Conservation (phyloP, 345 rosid species). For the Syzygium jambos region DNA sequence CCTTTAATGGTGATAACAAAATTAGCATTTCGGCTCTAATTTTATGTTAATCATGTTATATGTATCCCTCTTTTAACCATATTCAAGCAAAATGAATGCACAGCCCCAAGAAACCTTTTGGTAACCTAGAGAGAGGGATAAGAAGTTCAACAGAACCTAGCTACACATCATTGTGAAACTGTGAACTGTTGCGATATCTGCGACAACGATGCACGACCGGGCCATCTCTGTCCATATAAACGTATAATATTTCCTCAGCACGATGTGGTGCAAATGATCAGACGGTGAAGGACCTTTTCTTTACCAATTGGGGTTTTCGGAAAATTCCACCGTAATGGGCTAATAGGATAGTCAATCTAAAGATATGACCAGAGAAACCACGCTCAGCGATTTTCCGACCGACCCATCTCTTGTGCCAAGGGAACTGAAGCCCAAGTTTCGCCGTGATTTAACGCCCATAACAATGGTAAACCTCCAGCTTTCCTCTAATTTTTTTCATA, state of each 20-base stretch:
- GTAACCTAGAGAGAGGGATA: neutral
- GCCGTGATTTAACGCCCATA: neutral
- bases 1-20: neutral
- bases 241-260: neutral
- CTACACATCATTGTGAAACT: neutral
- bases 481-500: neutral
- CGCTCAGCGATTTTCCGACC: neutral
- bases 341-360: neutral
- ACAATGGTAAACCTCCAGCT: neutral
- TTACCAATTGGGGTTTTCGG: neutral
- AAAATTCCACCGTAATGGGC: neutral
- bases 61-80: neutral
- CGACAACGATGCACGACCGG: neutral
- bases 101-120: neutral
- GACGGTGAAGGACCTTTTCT: neutral
- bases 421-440: neutral
- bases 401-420: neutral
- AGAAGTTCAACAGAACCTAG: neutral
- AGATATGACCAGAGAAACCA: neutral
- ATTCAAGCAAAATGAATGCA: neutral
- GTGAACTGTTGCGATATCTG: neutral
- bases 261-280: neutral
- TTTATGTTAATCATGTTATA: neutral
- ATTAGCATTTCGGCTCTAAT: neutral
- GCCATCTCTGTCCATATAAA: neutral